These are phyloP conservation scores for Talaromyces sp. DNA, from an alignment of 2,329 filamentous ascomycete genomes.

Conservation along the genomic window DNA sequence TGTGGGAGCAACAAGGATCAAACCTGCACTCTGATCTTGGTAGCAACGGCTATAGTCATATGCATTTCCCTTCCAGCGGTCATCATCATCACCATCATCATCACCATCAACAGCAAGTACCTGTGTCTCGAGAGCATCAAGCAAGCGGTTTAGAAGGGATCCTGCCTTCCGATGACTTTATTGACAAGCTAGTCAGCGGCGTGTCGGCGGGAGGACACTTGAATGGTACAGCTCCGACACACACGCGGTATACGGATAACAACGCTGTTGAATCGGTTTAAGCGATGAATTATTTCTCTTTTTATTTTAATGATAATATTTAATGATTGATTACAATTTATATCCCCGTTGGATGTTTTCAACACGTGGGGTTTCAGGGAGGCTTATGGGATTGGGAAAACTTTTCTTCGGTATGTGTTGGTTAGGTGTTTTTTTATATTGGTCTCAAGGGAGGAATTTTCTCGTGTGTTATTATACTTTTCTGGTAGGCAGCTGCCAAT, in stretches of 20 bases:
- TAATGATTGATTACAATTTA: conserved; percentile 3
- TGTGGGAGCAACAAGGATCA: conserved; percentile 25
- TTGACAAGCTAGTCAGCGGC: conserved; percentile 32
- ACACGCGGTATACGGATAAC: conserved; percentile 27
- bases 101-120: conserved; percentile 18
- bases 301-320: conserved; percentile 5
- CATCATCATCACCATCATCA: conserved; percentile 14
- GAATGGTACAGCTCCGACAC: conserved; percentile 28
- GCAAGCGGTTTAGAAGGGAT: conserved; percentile 26
- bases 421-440: background rate
- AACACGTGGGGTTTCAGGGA: background rate
- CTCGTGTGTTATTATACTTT: background rate
- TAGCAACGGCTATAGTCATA: conserved; percentile 24
- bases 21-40: conserved; percentile 26
- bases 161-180: conserved; percentile 29
- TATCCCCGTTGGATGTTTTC: background rate
- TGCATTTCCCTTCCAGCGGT: conserved; percentile 25
- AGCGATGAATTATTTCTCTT: conserved; percentile 5
- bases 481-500: background rate
- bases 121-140: conserved; percentile 28
- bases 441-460: background rate
- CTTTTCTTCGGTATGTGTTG: background rate
- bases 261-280: conserved; percentile 26
- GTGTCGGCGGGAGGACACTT: conserved; percentile 24
- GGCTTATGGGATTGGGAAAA: background rate